Percentiles rank a stretch among this genome's conserved stretches.
Evolutionary conservation across 352 stramenopile genomes (phyloP).

Genomic region (Globisporangium apiculatum): DNA sequence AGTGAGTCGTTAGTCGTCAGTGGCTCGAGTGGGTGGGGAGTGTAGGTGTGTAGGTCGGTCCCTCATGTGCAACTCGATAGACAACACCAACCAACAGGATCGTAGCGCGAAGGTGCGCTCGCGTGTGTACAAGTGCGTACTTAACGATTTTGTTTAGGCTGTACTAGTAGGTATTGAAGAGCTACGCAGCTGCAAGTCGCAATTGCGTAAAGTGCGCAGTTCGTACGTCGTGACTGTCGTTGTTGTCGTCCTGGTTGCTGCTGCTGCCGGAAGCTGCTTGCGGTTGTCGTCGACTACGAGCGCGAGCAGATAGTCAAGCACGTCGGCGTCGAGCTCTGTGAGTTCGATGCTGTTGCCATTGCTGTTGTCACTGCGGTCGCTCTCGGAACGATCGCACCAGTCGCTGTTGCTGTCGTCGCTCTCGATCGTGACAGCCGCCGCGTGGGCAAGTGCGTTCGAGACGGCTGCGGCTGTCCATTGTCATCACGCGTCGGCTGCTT

Average conservation of each 20-base stretch:
- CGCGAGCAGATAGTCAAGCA: constrained; percentile 1
- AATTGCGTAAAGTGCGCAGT: background rate
- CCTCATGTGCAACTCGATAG: too few species aligned
- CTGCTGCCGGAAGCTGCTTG: background rate
- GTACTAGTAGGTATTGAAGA: too few species aligned
- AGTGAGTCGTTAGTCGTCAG: constrained; percentile 11
- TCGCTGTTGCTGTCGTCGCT: background rate
- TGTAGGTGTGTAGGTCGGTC: too few species aligned
- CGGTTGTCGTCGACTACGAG: background rate
- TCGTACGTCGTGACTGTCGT: background rate
- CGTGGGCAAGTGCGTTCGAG: background rate
- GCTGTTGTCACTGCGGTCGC: too few species aligned
- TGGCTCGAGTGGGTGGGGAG: too few species aligned
- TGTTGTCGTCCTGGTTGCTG: background rate
- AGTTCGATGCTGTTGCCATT: background rate
- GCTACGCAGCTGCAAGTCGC: background rate
- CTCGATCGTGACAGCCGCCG: background rate
- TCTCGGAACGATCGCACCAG: too few species aligned
- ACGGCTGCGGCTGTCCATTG: too few species aligned
- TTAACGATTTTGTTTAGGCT: too few species aligned
- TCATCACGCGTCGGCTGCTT: too few species aligned
- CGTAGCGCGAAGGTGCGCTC: too few species aligned
- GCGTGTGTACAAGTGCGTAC: too few species aligned
- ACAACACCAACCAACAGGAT: too few species aligned
- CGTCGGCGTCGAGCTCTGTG: background rate